These are phyloP conservation scores for Trifolium subterraneum DNA, from an alignment of 306 rosid species.

Conservation along the genomic window DNA sequence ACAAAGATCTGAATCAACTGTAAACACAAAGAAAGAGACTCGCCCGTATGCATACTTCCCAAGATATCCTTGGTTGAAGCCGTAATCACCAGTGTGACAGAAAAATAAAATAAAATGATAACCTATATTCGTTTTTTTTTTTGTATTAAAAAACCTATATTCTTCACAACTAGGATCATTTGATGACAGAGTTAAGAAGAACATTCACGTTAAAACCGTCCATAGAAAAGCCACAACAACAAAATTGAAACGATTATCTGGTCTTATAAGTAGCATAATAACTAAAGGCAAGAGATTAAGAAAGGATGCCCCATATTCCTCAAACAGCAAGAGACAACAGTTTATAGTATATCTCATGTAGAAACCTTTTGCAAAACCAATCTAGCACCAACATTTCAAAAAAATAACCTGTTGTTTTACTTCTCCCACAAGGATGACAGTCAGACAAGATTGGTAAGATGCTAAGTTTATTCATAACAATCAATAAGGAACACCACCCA, in stretches of 20 bases:
- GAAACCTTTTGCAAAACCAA: neutral
- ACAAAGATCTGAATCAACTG: neutral
- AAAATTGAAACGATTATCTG: neutral
- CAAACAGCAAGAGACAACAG: neutral
- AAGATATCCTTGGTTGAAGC: neutral
- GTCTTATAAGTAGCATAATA: neutral
- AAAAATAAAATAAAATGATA: neutral
- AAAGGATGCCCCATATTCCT: neutral
- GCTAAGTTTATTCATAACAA: too few species aligned
- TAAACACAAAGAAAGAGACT: neutral
- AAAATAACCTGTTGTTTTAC: neutral
- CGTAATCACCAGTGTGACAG: neutral
- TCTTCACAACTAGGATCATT: neutral
- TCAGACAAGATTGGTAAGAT: too few species aligned
- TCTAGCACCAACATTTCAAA: neutral
- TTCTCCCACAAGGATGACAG: neutral
- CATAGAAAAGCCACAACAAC: neutral
- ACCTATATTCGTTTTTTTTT: too few species aligned
- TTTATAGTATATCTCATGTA: neutral
- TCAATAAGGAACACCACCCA: too few species aligned
- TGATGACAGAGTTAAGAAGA: neutral
- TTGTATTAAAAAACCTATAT: neutral
- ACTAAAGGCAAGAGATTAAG: neutral
- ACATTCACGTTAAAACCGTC: neutral
- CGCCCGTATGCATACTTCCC: neutral